A percentile compares a stretch with the other conserved stretches of the same genome.
These are phyloP conservation scores for Melaleuca alternifolia DNA, from an alignment of 345 rosid genomes.

Conservation along the genomic window DNA sequence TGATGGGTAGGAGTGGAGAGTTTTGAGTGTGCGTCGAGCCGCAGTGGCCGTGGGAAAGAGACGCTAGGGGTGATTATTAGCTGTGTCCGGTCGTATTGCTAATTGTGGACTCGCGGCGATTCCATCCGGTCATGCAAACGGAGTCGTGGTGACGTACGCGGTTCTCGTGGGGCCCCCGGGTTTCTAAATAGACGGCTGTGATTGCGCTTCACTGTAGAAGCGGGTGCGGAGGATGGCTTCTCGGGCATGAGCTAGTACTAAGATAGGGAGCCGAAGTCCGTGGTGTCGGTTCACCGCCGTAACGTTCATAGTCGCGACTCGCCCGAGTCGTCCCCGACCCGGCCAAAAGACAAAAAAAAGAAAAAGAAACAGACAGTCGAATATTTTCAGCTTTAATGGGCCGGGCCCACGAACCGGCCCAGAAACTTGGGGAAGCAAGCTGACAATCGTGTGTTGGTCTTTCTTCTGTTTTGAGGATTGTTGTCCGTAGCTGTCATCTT, in stretches of 20 bases:
- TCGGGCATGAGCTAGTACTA: not conserved
- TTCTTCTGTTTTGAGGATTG: not conserved
- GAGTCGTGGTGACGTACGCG: no score
- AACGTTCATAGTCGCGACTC: not conserved
- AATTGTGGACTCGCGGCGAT: not conserved
- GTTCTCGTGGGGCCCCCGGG: not conserved
- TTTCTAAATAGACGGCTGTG: not conserved
- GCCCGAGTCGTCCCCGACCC: not conserved
- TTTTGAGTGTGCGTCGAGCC: not conserved
- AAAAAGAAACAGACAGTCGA: accelerated
- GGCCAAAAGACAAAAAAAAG: not conserved
- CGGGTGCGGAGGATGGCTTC: not conserved
- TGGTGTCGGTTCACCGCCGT: not conserved
- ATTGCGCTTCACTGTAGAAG: not conserved
- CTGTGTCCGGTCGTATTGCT: not conserved
- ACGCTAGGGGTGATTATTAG: not conserved
- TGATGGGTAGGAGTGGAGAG: not conserved
- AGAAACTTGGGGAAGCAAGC: not conserved
- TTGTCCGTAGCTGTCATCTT: not conserved
- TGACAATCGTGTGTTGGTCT: not conserved
- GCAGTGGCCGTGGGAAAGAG: not conserved
- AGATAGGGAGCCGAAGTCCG: not conserved
- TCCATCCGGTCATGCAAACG: not conserved
- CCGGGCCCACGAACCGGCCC: not conserved
- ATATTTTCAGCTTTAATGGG: not conserved